Evolutionary conservation across 345 rosid genomes (phyloP).

Genomic region (Corchorus olitorius): DNA sequence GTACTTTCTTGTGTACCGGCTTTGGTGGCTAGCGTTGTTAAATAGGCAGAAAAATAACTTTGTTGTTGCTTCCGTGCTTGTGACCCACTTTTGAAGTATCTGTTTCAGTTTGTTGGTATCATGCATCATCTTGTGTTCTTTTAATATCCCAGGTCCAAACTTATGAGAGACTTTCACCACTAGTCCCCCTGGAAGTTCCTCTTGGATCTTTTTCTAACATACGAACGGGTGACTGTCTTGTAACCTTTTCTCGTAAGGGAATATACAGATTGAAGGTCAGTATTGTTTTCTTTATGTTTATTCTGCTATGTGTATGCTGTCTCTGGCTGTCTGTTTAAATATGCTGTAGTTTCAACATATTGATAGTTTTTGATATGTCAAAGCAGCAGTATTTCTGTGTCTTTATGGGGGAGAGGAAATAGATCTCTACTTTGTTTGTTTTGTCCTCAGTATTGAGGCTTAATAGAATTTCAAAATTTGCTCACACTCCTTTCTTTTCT

Average conservation of each 20-base stretch:
- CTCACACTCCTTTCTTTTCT: neutral
- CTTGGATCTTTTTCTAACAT: slow-evolving; percentile 67
- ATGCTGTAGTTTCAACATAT: neutral
- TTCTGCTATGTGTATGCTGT: neutral
- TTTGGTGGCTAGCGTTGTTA: neutral
- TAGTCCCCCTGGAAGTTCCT: slow-evolving; percentile 64
- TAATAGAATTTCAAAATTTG: neutral
- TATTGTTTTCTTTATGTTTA: slow-evolving; percentile 15
- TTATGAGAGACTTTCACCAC: slow-evolving; percentile 83
- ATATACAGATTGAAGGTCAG: slow-evolving; percentile 77
- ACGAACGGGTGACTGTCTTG: slow-evolving; percentile 77
- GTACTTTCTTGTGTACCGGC: neutral
- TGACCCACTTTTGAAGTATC: neutral
- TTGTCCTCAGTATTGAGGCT: slow-evolving; percentile 5
- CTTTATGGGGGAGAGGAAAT: neutral
- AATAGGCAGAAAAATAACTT: neutral
- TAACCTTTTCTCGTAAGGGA: slow-evolving; percentile 74
- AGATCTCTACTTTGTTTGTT: neutral
- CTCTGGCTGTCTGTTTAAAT: neutral
- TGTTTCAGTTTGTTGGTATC: neutral
- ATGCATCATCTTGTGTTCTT: slow-evolving; percentile 17
- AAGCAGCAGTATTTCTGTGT: neutral
- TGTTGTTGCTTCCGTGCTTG: neutral
- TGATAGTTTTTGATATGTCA: neutral
- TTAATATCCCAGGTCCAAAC: slow-evolving; percentile 50